Base-by-base conservation (phyloP, 2,329 filamentous ascomycete genomes). In the Penicillium sp. region DNA sequence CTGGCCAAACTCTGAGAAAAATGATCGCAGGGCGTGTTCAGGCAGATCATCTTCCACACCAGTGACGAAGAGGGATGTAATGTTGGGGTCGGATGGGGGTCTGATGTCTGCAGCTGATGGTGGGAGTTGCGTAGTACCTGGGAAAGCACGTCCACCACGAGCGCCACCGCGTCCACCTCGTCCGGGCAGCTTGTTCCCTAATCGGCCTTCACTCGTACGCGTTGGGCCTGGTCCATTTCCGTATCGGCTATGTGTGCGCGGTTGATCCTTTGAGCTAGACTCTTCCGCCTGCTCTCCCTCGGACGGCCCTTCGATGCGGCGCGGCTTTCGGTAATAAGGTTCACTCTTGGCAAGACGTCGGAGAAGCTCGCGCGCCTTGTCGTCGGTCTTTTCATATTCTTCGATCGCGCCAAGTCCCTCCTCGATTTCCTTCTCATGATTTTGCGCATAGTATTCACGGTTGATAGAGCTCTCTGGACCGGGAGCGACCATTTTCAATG, bases 1-100 rank as follows among this genome's bases (percentile, higher is more conserved):
- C 67, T 93, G 90, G 58, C 94, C 94, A 65, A 92, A 91, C 16
- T 84, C 83, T 55, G 90, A 85, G 77, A 99, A 99, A 72, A 95
- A 94, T 2, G 90, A 87, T 44, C 94, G 88, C 24, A 99, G 80
- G 65, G 92, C 91, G 73, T 92, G 86, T 72, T 99, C 94, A 2
- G 93, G 92, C 6, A 99, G 79, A 65, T 99, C 94, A 68, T 99
- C 94, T 72, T 99, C 94, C 2, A 99, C 85, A 8, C 94, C 95
- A 0, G 93, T 96, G 28, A 97, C 82, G 67, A 99, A 99, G 0
- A 99, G 81, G 0, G 93, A 96, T 64, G 90, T 95, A 68, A 99
- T 88, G 54, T 89, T 94, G 51, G 79, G 82, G 67, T 99, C 93
- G 3, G 83, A 76, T 0, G 94, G 95, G 0, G 94, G 94, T 2